Base-by-base conservation (phyloP, 164 flowering plant species). In the Stephania cephalantha region DNA sequence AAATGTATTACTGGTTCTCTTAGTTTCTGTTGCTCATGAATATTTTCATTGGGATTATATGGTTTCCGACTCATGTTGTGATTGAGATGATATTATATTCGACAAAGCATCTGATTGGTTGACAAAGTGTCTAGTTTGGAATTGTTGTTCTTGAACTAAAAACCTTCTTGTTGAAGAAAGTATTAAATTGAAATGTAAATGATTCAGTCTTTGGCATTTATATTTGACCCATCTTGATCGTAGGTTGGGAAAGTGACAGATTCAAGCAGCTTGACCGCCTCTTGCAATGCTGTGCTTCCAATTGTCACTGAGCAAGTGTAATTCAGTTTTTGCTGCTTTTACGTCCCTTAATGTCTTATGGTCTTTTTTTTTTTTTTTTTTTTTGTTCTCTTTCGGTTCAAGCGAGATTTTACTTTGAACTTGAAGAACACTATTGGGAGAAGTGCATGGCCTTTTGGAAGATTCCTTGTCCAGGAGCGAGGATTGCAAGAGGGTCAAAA, bases 381-480 rank as follows among this genome's bases (percentile, higher is more conserved):
- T 13, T 4, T 52, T 15, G 25, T 10, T 25, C 44, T 35, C 4
- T 35, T 35, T 35, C 4, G 42, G 42, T 35, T 35, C 42, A 35
- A 35, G 2, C 25, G 6, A 48, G 48, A 52, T 67, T 67, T 52
- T 31, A 80, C 22, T 58, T 58, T 58, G 64, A 58, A 58, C 64
- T 20, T 72, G 61, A 65, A 50, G 68, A 55, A 79, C 72, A 74
- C 18, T 73, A 69, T 76, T 75, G 65, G 71, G 77, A 72, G 74
- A 82, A 71, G 66, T 83, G 71, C 63, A 50, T 82, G 72, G 79
- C 83, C 81, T 83, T 87, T 71, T 76, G 83, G 84, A 95, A 95
- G 66, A 95, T 91, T 82, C 87, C 87, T 31, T 95, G 99, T 1
- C 97, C 97, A 6, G 99, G 98, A 72, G 91, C 91, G 74, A 95